Evolutionary conservation across 495 filamentous ascomycete species (phyloP), one percentile per base, ranked within the genome.

Genomic region (Aspergillus diversus): DNA sequence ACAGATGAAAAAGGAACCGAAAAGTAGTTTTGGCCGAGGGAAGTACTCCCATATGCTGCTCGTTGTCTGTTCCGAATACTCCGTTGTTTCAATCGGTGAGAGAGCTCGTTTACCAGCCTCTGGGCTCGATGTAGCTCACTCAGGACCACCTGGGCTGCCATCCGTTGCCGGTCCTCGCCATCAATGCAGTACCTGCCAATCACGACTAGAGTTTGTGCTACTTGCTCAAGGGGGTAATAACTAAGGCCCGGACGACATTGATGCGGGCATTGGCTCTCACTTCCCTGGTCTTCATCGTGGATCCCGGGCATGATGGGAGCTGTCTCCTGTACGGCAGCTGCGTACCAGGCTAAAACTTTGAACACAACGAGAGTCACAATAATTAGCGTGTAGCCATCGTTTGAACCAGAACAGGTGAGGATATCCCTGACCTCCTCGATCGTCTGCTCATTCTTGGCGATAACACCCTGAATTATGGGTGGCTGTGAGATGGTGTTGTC

Each of bases 91-190:
- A 27, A 27, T 27, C 21, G 21, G 21, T 62, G 48, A 16, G 64
- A 68, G 9, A 73, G 60, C 16, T 15, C 57, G 59, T 77, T 68
- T 0, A 77, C 66, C 6, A 80, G 43, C 5, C 68, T 59, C 54
- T 75, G 74, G 34, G 76, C 74, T 33, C 75, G 75, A 47, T 81
- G 77, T 13, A 81, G 66, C 63, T 79, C 72, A 58, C 68, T 72
- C 7, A 79, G 74, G 13, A 79, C 67, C 12, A 73, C 57, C 63
- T 75, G 72, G 2, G 75, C 75, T 0, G 71, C 66, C 69, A 73
- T 71, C 32, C 73, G 71, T 12, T 47, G 54, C 34, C 37, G 58
- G 57, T 72, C 63, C 17, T 68, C 67, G 43, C 67, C 68, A 9
- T 73, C 65, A 32, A 66, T 11, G 49, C 48, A 55, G 56, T 68